These are phyloP conservation scores for Arxiozyma slooffiae DNA, from an alignment of 1,139 yeast genomes.

Conservation along the genomic window DNA sequence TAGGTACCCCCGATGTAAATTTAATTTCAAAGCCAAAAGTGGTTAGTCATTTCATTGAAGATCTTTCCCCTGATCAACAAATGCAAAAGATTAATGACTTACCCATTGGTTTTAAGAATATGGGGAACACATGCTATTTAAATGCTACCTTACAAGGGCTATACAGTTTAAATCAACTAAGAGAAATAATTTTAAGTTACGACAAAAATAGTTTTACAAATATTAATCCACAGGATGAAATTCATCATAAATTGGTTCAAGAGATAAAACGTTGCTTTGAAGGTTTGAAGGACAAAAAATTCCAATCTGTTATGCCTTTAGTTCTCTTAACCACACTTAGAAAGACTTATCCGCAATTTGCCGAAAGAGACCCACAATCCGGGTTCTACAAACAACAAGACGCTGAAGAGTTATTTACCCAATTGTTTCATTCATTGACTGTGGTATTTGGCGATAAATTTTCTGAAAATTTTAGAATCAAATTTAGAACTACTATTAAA, in stretches of 20 bases:
- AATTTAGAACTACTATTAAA: conserved; percentile 52
- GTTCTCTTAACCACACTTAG: conserved; percentile 56
- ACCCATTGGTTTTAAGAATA: conserved; percentile 77
- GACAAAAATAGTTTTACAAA: conserved; percentile 10
- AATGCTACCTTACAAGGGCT: conserved; percentile 82
- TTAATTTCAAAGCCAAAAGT: conserved; percentile 51
- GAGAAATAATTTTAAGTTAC: conserved; percentile 23
- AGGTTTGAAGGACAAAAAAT: conserved; percentile 37
- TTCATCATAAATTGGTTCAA: conserved; percentile 31
- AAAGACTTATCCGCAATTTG: conserved; percentile 75
- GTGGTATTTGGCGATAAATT: conserved; percentile 37
- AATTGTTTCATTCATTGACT: conserved; percentile 50
- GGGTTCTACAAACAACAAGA: conserved; percentile 91
- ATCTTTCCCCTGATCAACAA: conserved; percentile 38
- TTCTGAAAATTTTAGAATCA: conserved; percentile 54
- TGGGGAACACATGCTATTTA: conserved; percentile 93
- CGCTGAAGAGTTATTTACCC: conserved; percentile 93
- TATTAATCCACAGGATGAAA: conserved; percentile 26
- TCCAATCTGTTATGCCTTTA: conserved; percentile 46
- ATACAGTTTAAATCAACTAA: conserved; percentile 41
- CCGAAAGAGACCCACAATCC: conserved; percentile 51
- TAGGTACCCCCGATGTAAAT: conserved; percentile 78
- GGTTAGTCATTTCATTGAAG: conserved; percentile 59
- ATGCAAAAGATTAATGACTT: conserved; percentile 36
- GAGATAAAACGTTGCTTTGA: conserved; percentile 34